Conservation (phyloP, 75 land plant genomes). For the Sequoia sempervirens region DNA sequence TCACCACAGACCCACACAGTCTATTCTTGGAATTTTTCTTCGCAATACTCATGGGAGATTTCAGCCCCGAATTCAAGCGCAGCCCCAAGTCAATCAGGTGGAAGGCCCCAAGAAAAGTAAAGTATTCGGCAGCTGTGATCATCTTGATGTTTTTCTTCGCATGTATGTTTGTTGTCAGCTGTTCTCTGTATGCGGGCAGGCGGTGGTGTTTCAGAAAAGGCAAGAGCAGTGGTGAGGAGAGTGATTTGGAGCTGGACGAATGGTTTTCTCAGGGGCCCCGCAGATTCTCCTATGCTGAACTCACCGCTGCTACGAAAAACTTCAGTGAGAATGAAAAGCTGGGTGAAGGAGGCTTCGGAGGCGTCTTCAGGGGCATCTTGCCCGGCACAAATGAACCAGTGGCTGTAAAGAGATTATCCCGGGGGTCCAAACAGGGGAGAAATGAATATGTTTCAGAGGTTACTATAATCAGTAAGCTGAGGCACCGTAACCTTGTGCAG, state of each 20-base stretch:
- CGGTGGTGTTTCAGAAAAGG: not conserved
- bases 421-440: constrained; percentile 24
- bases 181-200: too few relatives aligned
- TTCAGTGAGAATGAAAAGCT: constrained; percentile 16
- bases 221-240: not conserved
- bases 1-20: not conserved
- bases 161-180: too few relatives aligned
- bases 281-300: constrained; percentile 29
- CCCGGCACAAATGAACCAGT: constrained; percentile 6
- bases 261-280: not conserved
- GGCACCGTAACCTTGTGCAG: too few relatives aligned
- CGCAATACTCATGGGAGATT: not conserved
- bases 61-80: too few relatives aligned
- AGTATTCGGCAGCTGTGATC: not conserved
- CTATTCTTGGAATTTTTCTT: not conserved
- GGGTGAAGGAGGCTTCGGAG: constrained; percentile 36
- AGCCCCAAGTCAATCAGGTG: too few relatives aligned
- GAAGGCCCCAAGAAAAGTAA: too few relatives aligned
- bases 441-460: not conserved
- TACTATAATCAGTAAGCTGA: too few relatives aligned
- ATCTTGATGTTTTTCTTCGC: not conserved
- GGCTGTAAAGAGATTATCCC: constrained; percentile 19
- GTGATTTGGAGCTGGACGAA: not conserved
- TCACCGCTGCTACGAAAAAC: constrained; percentile 25
- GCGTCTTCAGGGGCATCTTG: constrained; percentile 22